Conservation (phyloP, 2,329 filamentous ascomycete species). For the Metarhizium sp. region DNA sequence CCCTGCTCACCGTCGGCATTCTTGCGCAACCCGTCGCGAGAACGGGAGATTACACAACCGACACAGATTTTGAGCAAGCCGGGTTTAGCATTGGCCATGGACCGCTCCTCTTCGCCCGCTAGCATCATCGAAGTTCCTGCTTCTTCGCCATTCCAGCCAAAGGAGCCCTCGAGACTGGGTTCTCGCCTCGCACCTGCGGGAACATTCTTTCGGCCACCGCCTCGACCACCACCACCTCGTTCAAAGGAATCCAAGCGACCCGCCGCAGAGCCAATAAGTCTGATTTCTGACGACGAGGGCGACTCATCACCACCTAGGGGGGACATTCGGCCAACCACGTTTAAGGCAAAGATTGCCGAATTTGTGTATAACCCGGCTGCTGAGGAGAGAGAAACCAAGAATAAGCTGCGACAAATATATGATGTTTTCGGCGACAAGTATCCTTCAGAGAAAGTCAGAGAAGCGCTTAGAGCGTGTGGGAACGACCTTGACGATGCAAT, state of each 20-base stretch:
- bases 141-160: conserved; percentile 63
- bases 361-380: conserved; percentile 39
- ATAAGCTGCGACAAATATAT: conserved; percentile 26
- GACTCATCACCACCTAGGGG: conserved; percentile 41
- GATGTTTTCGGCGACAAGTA: conserved; percentile 23
- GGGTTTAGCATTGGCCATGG: conserved; percentile 17
- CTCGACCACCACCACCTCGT: conserved; percentile 13
- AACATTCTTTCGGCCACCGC: conserved; percentile 54
- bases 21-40: conserved; percentile 15
- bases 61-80: conserved; percentile 37
- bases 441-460: conserved; percentile 20
- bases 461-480: conserved; percentile 22
- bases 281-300: conserved; percentile 40
- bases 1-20: conserved; percentile 32
- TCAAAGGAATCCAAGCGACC: conserved; percentile 24
- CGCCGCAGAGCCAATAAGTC: conserved; percentile 32
- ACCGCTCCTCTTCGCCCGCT: conserved; percentile 32
- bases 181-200: conserved; percentile 66
- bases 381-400: conserved; percentile 25
- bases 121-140: conserved; percentile 67
- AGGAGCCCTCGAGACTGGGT: conserved; percentile 25
- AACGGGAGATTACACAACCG: conserved; percentile 28
- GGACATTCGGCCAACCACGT: conserved; percentile 53
- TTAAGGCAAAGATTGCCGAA: conserved; percentile 31
- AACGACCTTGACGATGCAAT: conserved; percentile 28